A percentile compares a stretch with the other conserved stretches of the same genome.
Conservation (phyloP, 805 yeast genomes). For the Saturnispora silvae region DNA sequence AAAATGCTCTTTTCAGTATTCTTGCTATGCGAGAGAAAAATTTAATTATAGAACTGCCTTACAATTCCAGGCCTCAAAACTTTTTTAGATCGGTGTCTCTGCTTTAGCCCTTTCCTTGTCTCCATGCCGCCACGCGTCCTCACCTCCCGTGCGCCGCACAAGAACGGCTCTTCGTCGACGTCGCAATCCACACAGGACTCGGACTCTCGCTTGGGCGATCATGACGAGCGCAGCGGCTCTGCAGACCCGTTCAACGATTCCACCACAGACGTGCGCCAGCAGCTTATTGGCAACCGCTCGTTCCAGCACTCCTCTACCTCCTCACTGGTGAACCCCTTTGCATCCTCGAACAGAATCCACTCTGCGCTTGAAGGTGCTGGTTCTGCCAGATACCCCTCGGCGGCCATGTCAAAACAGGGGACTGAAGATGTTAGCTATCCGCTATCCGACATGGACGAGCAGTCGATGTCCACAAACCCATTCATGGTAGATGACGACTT, state of each 20-base stretch:
- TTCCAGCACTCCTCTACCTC: conserved; percentile 21
- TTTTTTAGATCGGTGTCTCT: too few relatives aligned
- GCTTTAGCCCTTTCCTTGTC: too few relatives aligned
- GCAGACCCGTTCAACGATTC: conserved; percentile 7
- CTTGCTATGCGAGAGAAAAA: too few relatives aligned
- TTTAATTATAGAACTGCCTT: too few relatives aligned
- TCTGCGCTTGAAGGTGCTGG: conserved; percentile 5
- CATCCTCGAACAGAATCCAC: conserved; percentile 19
- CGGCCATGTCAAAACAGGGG: too few relatives aligned
- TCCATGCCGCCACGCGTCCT: conserved; percentile 28
- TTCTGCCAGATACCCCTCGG: conserved; percentile 36
- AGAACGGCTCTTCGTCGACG: conserved; percentile 18
- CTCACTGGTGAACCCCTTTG: conserved; percentile 23
- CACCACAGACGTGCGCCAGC: conserved; percentile 16
- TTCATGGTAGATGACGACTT: conserved; percentile 50
- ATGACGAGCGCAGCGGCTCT: conserved; percentile 11
- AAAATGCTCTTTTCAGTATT: too few relatives aligned
- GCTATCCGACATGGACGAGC: conserved; percentile 12
- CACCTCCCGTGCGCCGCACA: conserved; percentile 26
- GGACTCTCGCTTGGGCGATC: conserved; percentile 26
- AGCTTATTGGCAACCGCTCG: conserved; percentile 16
- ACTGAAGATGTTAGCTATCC: conserved; percentile 20
- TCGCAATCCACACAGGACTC: too few relatives aligned
- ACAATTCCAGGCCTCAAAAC: too few relatives aligned
- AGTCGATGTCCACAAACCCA: conserved; percentile 24